A percentile compares a stretch with the other conserved stretches of the same genome.
Conservation (phyloP, 1,139 yeast species). For the Protomyces lactucae-debilis region DNA sequence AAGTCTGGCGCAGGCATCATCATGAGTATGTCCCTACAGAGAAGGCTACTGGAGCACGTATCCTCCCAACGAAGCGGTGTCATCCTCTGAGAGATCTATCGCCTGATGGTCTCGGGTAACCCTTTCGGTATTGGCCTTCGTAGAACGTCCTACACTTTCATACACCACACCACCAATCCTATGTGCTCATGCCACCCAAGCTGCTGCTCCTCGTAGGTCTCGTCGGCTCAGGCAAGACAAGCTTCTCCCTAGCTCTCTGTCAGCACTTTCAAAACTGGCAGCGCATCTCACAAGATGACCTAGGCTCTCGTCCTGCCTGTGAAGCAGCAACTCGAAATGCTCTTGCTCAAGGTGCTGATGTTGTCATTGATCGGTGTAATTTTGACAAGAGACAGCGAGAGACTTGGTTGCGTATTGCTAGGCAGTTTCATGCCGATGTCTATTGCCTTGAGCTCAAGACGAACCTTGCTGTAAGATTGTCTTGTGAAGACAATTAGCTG, state of each 20-base stretch:
- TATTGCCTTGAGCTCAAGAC: conserved; percentile 2
- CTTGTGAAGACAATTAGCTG: background rate
- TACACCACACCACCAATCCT: too few species aligned
- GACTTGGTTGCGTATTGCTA: background rate
- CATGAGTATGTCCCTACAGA: background rate
- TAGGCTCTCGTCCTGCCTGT: conserved; percentile 4
- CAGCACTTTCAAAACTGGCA: background rate
- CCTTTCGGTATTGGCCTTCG: too few species aligned
- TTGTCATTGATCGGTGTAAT: conserved; percentile 4
- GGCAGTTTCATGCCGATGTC: background rate
- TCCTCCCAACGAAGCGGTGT: too few species aligned
- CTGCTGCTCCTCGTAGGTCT: background rate
- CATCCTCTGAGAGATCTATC: too few species aligned
- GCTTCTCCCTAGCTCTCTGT: background rate
- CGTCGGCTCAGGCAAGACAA: conserved; percentile 1
- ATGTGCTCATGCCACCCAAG: background rate
- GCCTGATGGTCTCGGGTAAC: too few species aligned
- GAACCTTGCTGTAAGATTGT: background rate
- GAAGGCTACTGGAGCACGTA: too few species aligned
- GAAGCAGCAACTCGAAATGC: background rate
- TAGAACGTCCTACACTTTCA: too few species aligned
- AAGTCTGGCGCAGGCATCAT: conserved; percentile 12
- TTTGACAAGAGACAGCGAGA: background rate
- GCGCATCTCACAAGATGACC: conserved; percentile 4
- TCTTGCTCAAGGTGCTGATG: background rate